Base-by-base conservation (phyloP, 192 early-diverging fungal species). In the Chytriomyces confervae region DNA sequence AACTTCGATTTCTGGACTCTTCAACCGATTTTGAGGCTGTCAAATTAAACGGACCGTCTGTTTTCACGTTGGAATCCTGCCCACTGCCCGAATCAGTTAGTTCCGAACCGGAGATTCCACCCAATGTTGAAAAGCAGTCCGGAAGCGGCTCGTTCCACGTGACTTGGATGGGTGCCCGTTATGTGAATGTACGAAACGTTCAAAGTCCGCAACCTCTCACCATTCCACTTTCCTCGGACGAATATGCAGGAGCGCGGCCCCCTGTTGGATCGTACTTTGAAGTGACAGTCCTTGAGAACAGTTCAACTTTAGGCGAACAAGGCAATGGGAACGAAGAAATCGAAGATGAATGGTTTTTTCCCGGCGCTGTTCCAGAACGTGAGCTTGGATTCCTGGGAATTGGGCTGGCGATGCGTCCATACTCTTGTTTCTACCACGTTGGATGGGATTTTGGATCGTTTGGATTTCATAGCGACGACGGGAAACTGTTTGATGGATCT, bases 391-490 rank as follows among this genome's bases (percentile, higher is more conserved):
- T 85, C 64, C n/a, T 88, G 9, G 80, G 83, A 0, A 46, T 86
- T 23, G 86, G 86, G 20, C 51, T 86, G 13, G 81, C 82, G 0
- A 45, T 73, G 2, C 49, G 57, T 50, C 86, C 86, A 8, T 88
- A 81, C 72, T 69, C 79, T 16, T 57, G 79, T 8, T 86, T 79
- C 73, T 80, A 82, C 27, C 81, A 86, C 48, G 82, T 86, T 49
- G 86, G 86, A 6, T 88, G 86, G 86, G 74, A 87, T 64, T 50
- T 63, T 13, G 67, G 80, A 27, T 70, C 62, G 7, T 45, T 88
- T 46, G 86, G 77, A 1, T 83, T 79, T 69, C 86, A 88, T 70
- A 72, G 66, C 16, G 86, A 88, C 77, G 86, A 88, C 75, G 86
- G 84, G 44, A 67, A 72, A 36, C 24, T 85, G 44, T 88, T 78